Conservation (phyloP, 768 basidiomycete genomes). For the Piloderma croceum region DNA sequence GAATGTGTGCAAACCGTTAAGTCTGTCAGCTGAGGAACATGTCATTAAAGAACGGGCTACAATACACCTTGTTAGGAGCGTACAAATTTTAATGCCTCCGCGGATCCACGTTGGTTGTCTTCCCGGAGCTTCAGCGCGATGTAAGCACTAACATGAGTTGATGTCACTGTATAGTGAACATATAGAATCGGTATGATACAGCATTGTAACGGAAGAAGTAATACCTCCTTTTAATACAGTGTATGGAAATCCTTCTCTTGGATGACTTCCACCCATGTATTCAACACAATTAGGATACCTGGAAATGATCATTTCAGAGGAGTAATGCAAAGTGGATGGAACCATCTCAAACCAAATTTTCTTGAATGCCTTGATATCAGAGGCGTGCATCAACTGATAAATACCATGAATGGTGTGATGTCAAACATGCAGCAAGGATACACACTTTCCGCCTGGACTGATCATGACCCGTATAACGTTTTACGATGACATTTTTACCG, state of each 20-base stretch:
- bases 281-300: constrained; percentile 9
- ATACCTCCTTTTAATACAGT: constrained; percentile 8
- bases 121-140: constrained; percentile 8
- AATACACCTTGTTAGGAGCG: too few relatives aligned
- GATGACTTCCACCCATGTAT: constrained; percentile 7
- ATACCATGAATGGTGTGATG: too few relatives aligned
- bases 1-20: too few relatives aligned
- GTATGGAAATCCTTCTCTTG: constrained; percentile 1
- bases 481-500: constrained; percentile 3
- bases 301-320: too few relatives aligned
- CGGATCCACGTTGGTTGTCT: constrained; percentile 5
- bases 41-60: too few relatives aligned
- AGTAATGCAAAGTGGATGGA: background rate
- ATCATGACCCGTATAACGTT: constrained; percentile 1
- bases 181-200: background rate
- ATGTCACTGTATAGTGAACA: constrained; percentile 9
- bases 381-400: constrained; percentile 5
- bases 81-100: constrained; percentile 9
- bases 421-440: too few relatives aligned
- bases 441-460: too few relatives aligned
- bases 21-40: too few relatives aligned
- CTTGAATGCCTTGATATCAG: constrained; percentile 9
- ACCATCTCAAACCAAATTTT: constrained; percentile 2
- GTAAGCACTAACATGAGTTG: constrained; percentile 8
- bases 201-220: too few relatives aligned